Percentiles rank a stretch among this genome's conserved stretches.
Conservation (phyloP, 805 yeast species). For the Saccharomycopsis amapae region DNA sequence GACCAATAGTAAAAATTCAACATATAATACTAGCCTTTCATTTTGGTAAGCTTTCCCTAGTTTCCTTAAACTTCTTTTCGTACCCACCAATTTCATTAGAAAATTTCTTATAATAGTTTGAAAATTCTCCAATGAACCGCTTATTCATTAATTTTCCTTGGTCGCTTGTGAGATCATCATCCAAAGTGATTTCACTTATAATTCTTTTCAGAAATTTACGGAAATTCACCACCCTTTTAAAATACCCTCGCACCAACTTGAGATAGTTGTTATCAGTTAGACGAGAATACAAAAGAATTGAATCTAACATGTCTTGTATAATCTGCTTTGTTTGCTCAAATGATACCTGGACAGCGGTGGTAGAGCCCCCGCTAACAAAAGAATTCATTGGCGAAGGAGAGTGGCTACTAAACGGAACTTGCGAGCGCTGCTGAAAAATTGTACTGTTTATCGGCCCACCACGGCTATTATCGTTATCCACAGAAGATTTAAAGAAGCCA, state of each 20-base stretch:
- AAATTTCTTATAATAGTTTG: neutral
- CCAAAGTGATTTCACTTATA: neutral
- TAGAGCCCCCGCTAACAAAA: neutral
- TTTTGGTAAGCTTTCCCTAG: no score
- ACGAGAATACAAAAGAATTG: conserved; percentile 3
- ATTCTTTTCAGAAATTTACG: conserved; percentile 2
- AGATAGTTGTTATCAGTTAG: conserved; percentile 7
- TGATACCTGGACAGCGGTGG: neutral
- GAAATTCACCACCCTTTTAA: conserved; percentile 6
- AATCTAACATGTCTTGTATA: conserved; percentile 16
- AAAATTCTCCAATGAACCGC: neutral
- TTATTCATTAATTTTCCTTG: no score
- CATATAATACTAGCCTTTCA: no score
- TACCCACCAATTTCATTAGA: no score
- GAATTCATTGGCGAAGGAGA: neutral
- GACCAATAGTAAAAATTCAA: no score
- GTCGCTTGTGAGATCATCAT: no score
- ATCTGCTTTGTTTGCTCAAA: conserved; percentile 1
- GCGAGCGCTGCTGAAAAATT: neutral
- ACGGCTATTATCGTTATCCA: neutral
- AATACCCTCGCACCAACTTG: conserved; percentile 1
- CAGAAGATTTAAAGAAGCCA: neutral
- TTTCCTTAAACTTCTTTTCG: no score
- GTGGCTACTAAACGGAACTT: neutral
- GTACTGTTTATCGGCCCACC: neutral